Percentiles rank a stretch among this genome's conserved stretches.
Evolutionary conservation across 208 protist species (phyloP).

Genomic region (Trypanosoma platydactyli): DNA sequence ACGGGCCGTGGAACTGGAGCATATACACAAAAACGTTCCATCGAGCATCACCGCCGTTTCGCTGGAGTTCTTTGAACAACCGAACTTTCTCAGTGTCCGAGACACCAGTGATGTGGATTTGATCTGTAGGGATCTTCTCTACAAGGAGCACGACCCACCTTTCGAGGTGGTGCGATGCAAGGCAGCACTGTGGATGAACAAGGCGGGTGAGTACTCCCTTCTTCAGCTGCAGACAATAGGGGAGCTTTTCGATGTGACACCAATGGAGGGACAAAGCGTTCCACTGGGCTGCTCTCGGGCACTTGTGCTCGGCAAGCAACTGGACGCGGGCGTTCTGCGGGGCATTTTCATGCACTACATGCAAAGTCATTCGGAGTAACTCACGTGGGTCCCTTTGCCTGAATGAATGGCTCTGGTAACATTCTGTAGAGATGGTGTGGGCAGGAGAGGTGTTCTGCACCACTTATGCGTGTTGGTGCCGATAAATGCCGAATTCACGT

Average conservation of each 20-base stretch:
- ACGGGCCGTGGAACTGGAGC: constrained; percentile 38
- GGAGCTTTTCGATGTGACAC: constrained; percentile 77
- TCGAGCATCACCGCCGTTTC: constrained; percentile 72
- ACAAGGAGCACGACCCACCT: constrained; percentile 54
- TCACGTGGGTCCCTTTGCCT: constrained; percentile 1
- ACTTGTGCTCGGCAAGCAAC: constrained; percentile 67
- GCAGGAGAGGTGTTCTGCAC: too few relatives aligned
- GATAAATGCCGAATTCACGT: too few relatives aligned
- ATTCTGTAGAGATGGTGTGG: too few relatives aligned
- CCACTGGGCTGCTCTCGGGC: constrained; percentile 67
- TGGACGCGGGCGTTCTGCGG: constrained; percentile 61
- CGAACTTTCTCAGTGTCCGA: constrained; percentile 43
- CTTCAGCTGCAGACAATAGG: constrained; percentile 87
- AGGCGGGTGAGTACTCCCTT: constrained; percentile 49
- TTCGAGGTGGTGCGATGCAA: constrained; percentile 90
- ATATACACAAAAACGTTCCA: constrained; percentile 55
- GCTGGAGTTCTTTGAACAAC: constrained; percentile 62
- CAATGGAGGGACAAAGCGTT: constrained; percentile 75
- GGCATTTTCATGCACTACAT: constrained; percentile 66
- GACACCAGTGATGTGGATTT: constrained; percentile 53
- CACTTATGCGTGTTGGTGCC: too few relatives aligned
- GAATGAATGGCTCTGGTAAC: not conserved
- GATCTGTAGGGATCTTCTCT: constrained; percentile 79
- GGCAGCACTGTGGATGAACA: constrained; percentile 80
- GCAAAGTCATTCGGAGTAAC: constrained; percentile 12